Evolutionary conservation across 805 yeast genomes (phyloP).

Genomic region (Starmerella kuoi): DNA sequence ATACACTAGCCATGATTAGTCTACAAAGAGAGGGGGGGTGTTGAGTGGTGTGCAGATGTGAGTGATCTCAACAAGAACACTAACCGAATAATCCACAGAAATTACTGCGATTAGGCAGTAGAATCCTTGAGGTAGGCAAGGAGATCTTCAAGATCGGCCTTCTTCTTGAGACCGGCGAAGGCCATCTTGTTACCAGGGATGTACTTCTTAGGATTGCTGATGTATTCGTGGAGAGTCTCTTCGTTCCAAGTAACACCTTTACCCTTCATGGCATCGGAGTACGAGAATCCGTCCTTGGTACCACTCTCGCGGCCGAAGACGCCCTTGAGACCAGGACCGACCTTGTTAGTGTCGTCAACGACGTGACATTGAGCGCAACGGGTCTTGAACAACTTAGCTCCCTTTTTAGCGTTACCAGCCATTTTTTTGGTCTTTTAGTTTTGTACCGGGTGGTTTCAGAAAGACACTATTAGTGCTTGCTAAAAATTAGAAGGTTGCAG

Average conservation of each 20-base stretch:
- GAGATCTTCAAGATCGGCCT: constrained; percentile 96
- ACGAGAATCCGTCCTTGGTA: constrained; percentile 81
- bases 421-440: constrained; percentile 1
- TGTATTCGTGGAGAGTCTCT: constrained; percentile 85
- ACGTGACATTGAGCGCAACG: constrained; percentile 99
- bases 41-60: too few species aligned
- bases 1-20: too few species aligned
- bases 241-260: constrained; percentile 82
- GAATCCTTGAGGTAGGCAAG: constrained; percentile 61
- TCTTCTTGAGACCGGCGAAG: constrained; percentile 98
- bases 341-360: constrained; percentile 88
- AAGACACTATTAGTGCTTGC: not conserved
- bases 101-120: constrained; percentile 27
- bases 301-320: constrained; percentile 88
- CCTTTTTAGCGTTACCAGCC: constrained; percentile 70
- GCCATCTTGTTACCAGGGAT: constrained; percentile 99
- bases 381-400: constrained; percentile 96
- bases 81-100: too few species aligned
- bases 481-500: not conserved
- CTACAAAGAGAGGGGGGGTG: too few species aligned
- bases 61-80: too few species aligned
- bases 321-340: constrained; percentile 97
- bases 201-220: constrained; percentile 99
- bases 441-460: not conserved
- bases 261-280: constrained; percentile 97